Conservation (phyloP, 2,329 filamentous ascomycete species). For the Nothopassalora personata region DNA sequence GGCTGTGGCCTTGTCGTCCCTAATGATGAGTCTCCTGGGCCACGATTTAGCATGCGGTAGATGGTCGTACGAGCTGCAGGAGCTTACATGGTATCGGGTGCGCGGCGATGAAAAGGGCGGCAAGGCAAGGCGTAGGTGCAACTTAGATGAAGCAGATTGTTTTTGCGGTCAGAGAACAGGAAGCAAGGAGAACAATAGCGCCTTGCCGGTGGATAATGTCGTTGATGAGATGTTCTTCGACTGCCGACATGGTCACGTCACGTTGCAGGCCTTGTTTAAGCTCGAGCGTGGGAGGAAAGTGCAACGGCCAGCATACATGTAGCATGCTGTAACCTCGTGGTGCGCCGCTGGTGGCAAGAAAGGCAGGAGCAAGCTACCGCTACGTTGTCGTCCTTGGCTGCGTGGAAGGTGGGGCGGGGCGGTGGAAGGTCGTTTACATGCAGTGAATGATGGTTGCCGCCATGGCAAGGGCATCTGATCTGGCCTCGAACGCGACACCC, state of each 20-base stretch:
- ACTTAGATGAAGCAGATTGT: neutral
- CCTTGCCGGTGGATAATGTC: neutral
- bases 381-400: neutral
- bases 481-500: no score
- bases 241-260: neutral
- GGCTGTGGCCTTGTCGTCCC: conserved; percentile 63
- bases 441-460: neutral
- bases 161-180: neutral
- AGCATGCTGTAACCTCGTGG: conserved; percentile 13
- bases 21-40: conserved; percentile 74
- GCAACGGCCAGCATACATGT: neutral
- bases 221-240: neutral
- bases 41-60: neutral
- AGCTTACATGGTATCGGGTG: conserved; percentile 5
- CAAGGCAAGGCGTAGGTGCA: neutral
- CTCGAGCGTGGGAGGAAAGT: neutral
- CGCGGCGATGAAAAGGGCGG: neutral
- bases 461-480: neutral
- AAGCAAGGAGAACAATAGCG: neutral
- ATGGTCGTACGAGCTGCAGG: neutral
- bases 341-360: conserved; percentile 1
- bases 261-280: neutral
- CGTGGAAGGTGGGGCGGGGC: neutral
- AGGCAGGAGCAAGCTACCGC: neutral
- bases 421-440: neutral